Evolutionary conservation across 1,284 basidiomycete genomes (phyloP).

Genomic region (Microbotryum violaceum): DNA sequence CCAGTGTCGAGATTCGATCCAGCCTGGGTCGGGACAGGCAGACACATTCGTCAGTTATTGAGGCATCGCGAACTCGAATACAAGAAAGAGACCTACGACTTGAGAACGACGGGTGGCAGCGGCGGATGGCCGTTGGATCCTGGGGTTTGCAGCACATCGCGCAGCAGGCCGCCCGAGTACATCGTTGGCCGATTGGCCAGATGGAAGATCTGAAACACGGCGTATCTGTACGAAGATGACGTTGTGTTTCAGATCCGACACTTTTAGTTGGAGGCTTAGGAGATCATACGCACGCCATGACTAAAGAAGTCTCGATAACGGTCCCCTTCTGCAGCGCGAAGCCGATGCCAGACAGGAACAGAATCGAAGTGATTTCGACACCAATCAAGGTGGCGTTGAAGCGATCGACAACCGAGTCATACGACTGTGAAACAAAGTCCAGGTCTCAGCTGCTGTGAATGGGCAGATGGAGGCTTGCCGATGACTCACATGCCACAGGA

Average conservation of each 20-base stretch:
- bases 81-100: conserved; percentile 13
- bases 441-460: conserved; percentile 32
- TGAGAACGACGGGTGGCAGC: conserved; percentile 29
- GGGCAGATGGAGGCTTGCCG: background rate
- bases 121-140: conserved; percentile 31
- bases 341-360: conserved; percentile 84
- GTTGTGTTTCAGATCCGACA: background rate
- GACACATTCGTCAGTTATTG: background rate
- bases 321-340: conserved; percentile 82
- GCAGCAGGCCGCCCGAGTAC: conserved; percentile 31
- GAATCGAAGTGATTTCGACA: conserved; percentile 58
- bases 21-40: conserved; percentile 1
- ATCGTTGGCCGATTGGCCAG: conserved; percentile 32
- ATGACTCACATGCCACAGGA: conserved; percentile 31
- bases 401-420: conserved; percentile 59
- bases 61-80: background rate
- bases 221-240: conserved; percentile 25
- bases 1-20: conserved; percentile 19
- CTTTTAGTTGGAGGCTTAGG: background rate
- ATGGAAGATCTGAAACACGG: conserved; percentile 36
- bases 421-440: conserved; percentile 45
- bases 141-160: conserved; percentile 19
- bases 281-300: conserved; percentile 24
- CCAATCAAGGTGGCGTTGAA: conserved; percentile 76
- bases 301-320: conserved; percentile 66